Conservation (phyloP, 495 filamentous ascomycete genomes). For the Aspergillus egyptiacus region DNA sequence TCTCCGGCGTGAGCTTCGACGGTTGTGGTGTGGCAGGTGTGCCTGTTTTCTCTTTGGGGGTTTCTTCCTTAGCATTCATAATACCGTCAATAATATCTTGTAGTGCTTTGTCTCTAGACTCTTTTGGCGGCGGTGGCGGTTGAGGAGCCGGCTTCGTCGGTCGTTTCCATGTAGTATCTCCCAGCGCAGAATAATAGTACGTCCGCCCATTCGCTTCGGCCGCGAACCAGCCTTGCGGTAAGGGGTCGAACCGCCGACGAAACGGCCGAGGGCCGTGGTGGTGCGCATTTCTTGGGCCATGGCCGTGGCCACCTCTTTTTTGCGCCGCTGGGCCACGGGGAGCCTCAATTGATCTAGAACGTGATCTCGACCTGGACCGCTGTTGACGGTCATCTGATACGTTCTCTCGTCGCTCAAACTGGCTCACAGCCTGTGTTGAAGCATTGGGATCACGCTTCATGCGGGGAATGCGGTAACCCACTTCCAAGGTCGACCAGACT, state of each 20-base stretch:
- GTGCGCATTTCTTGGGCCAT: constrained; percentile 52
- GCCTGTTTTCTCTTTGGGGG: constrained; percentile 54
- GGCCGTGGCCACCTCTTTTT: constrained; percentile 53
- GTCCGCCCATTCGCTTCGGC: constrained; percentile 60
- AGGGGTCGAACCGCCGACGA: constrained; percentile 49
- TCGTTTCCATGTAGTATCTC: constrained; percentile 71
- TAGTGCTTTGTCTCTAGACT: constrained; percentile 60
- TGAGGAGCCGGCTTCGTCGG: constrained; percentile 63
- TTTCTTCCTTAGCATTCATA: constrained; percentile 61
- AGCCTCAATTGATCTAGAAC: constrained; percentile 48
- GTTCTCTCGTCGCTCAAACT: constrained; percentile 62
- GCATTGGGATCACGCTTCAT: constrained; percentile 60
- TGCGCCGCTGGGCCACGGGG: constrained; percentile 47
- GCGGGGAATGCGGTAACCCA: constrained; percentile 92
- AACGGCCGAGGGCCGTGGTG: constrained; percentile 52
- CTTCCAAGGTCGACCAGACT: constrained; percentile 81
- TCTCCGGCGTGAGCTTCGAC: constrained; percentile 50
- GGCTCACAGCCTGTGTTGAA: constrained; percentile 43
- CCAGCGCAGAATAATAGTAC: constrained; percentile 76
- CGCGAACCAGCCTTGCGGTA: constrained; percentile 78
- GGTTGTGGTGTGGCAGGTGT: constrained; percentile 46
- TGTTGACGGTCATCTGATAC: constrained; percentile 56
- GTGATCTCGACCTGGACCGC: constrained; percentile 47
- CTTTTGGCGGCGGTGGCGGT: constrained; percentile 56
- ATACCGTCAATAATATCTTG: constrained; percentile 84